These are phyloP conservation scores for Malus asiatica DNA, from an alignment of 306 rosid genomes.

Conservation along the genomic window DNA sequence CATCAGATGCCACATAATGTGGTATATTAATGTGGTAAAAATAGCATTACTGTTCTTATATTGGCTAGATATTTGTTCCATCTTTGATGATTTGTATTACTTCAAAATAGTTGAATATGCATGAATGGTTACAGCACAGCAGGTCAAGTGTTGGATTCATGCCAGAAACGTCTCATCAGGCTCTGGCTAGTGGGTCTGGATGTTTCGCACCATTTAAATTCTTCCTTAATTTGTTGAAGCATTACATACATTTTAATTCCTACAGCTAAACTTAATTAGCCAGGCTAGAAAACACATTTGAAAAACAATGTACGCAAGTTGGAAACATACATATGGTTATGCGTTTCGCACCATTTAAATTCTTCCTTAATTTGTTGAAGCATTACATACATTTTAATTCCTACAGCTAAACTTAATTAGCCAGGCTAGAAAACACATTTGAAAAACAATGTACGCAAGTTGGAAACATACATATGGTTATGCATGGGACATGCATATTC, in stretches of 20 bases:
- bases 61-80: not conserved
- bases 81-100: not conserved
- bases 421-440: not conserved
- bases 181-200: constrained; percentile 6
- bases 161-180: constrained; percentile 49
- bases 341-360: constrained; percentile 25
- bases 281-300: not conserved
- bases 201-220: constrained; percentile 14
- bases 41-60: no score
- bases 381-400: not conserved
- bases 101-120: not conserved
- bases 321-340: not conserved
- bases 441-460: not conserved
- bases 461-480: not conserved
- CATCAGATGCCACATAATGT: no score
- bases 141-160: constrained; percentile 30
- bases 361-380: not conserved
- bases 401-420: not conserved
- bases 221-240: not conserved
- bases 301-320: not conserved
- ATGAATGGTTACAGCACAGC: not conserved
- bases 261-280: not conserved
- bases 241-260: not conserved
- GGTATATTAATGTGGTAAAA: no score
- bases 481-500: constrained; percentile 50